phyloP scores from a whole-genome alignment of 1,139 yeast species.

The Trichomonascaceae sp. region DNA sequence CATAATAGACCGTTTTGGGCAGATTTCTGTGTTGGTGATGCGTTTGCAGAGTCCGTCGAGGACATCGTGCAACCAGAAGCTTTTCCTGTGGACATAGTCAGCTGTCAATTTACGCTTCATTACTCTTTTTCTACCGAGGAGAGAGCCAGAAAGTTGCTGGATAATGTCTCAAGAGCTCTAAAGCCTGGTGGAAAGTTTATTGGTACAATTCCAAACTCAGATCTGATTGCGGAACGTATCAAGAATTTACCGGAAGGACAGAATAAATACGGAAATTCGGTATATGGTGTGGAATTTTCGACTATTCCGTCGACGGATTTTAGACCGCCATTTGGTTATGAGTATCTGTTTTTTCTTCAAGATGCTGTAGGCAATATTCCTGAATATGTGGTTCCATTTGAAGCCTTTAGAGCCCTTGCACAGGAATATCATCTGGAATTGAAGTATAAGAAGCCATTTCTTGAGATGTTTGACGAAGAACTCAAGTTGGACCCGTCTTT shows the following conservation, averaged over 20 bases:
- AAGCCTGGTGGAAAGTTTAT: conserved; percentile 79
- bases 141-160: conserved; percentile 64
- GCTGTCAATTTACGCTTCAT: conserved; percentile 88
- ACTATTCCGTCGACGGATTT: conserved; percentile 69
- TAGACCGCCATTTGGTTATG: conserved; percentile 74
- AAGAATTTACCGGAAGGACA: conserved; percentile 20
- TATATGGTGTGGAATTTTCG: conserved; percentile 75
- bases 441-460: conserved; percentile 68
- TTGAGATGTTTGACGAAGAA: conserved; percentile 75
- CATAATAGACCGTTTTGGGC: conserved; percentile 54
- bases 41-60: conserved; percentile 66
- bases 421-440: conserved; percentile 76
- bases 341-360: conserved; percentile 70
- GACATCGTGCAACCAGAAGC: conserved; percentile 65
- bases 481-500: conserved; percentile 61
- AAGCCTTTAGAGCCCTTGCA: conserved; percentile 71
- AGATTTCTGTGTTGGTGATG: conserved; percentile 85
- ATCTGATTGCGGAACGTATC: conserved; percentile 64
- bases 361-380: conserved; percentile 98
- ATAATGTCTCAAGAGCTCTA: conserved; percentile 70
- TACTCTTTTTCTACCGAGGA: conserved; percentile 87
- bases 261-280: conserved; percentile 70
- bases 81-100: conserved; percentile 82
- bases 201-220: conserved; percentile 93
- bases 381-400: conserved; percentile 96